These are phyloP conservation scores for Teratosphaeria viscida DNA, from an alignment of 2,329 filamentous ascomycete species.

Conservation along the genomic window DNA sequence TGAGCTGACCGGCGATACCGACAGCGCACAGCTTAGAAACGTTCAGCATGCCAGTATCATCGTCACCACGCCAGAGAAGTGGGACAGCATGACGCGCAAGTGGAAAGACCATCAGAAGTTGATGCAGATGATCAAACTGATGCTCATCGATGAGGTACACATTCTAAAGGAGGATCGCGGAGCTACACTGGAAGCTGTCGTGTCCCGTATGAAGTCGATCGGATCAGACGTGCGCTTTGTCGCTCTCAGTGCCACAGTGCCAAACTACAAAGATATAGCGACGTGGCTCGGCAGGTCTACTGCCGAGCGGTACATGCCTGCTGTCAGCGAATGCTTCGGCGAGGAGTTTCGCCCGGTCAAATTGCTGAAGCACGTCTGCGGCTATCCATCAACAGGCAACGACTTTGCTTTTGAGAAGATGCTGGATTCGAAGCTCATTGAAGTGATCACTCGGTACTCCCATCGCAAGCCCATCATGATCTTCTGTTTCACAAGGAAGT, in stretches of 20 bases:
- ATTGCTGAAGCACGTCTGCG: conserved; percentile 65
- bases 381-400: conserved; percentile 54
- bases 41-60: conserved; percentile 72
- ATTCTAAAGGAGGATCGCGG: conserved; percentile 72
- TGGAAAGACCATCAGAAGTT: conserved; percentile 72
- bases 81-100: conserved; percentile 80
- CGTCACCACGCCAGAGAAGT: conserved; percentile 81
- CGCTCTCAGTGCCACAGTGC: conserved; percentile 72
- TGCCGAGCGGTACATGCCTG: conserved; percentile 50
- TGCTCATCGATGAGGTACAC: conserved; percentile 81
- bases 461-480: conserved; percentile 68
- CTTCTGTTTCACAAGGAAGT: conserved; percentile 70
- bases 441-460: conserved; percentile 56
- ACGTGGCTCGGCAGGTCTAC: conserved; percentile 63
- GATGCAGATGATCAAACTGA: conserved; percentile 64
- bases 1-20: conserved; percentile 75
- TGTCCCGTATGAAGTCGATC: conserved; percentile 78
- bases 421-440: conserved; percentile 54
- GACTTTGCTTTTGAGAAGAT: conserved; percentile 68
- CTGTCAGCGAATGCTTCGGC: conserved; percentile 58
- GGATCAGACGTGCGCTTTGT: conserved; percentile 67
- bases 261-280: conserved; percentile 71
- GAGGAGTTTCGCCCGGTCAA: conserved; percentile 73
- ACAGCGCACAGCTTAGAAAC: conserved; percentile 52
- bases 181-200: conserved; percentile 70